Conservation (phyloP, 192 early-diverging fungal species). For the Linderina pennispora region DNA sequence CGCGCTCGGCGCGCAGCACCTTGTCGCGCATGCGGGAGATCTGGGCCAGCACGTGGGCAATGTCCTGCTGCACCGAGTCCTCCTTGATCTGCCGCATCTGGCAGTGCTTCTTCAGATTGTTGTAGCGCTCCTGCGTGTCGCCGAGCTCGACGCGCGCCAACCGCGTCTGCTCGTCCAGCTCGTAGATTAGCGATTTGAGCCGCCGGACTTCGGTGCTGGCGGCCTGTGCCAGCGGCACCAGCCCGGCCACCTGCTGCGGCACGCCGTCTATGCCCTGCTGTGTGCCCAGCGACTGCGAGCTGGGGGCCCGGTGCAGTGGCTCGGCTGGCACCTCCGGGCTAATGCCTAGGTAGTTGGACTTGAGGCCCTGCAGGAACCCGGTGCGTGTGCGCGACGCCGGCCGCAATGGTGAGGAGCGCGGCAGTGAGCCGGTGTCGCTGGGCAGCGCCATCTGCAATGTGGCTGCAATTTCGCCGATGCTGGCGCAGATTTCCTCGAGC, state of each 20-base stretch:
- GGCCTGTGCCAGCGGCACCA: slow-evolving; percentile 21
- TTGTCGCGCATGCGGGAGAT: slow-evolving; percentile 31
- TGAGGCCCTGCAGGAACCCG: slow-evolving; percentile 40
- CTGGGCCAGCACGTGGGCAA: slow-evolving; percentile 37
- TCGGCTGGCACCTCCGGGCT: slow-evolving; percentile 9
- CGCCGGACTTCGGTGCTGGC: slow-evolving; percentile 15
- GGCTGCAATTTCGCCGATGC: slow-evolving; percentile 10
- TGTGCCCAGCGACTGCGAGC: background rate
- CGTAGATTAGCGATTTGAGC: slow-evolving; percentile 10
- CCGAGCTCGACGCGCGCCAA: slow-evolving; percentile 16
- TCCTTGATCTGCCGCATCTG: slow-evolving; percentile 24
- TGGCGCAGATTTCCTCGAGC: slow-evolving; percentile 20
- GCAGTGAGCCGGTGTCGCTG: slow-evolving; percentile 2
- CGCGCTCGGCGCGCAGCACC: slow-evolving; percentile 19
- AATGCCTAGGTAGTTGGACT: slow-evolving; percentile 18
- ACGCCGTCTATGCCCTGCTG: slow-evolving; percentile 11
- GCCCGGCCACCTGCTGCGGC: slow-evolving; percentile 8
- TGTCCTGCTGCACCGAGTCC: slow-evolving; percentile 36
- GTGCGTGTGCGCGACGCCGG: no score
- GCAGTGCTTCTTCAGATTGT: slow-evolving; percentile 22
- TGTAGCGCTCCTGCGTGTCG: slow-evolving; percentile 15
- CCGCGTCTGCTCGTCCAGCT: slow-evolving; percentile 28
- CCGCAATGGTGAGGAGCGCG: slow-evolving; percentile 10
- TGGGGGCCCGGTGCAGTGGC: background rate
- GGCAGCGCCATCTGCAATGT: slow-evolving; percentile 13